These are phyloP conservation scores for Lenwebbia sp. DNA, from an alignment of 345 rosid species.

Conservation along the genomic window DNA sequence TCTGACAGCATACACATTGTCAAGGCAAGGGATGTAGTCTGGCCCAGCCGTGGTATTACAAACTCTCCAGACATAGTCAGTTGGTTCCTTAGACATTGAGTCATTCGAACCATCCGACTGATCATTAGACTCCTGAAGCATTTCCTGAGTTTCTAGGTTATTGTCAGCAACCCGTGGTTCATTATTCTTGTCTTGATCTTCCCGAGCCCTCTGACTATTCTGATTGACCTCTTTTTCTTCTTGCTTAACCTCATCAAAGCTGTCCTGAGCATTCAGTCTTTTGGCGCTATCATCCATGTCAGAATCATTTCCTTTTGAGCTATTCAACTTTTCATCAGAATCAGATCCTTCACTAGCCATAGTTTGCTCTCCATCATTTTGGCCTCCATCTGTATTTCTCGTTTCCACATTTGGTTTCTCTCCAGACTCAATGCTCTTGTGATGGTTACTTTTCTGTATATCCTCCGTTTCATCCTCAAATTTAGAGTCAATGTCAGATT, in stretches of 20 bases:
- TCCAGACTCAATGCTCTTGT: background rate
- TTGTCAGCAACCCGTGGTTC: slow-evolving; percentile 14
- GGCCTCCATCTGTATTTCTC: slow-evolving; percentile 11
- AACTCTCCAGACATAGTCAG: slow-evolving; percentile 1
- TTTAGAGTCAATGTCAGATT: background rate
- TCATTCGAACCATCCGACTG: slow-evolving; percentile 52
- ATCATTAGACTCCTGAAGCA: slow-evolving; percentile 26
- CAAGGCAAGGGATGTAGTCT: slow-evolving; percentile 10
- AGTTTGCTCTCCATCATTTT: slow-evolving; percentile 12
- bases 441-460: background rate
- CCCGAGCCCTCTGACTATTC: slow-evolving; percentile 1
- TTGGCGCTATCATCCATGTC: slow-evolving; percentile 20
- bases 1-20: slow-evolving; percentile 2
- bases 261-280: slow-evolving; percentile 16
- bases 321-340: slow-evolving; percentile 15
- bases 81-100: background rate
- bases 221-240: slow-evolving; percentile 1
- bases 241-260: slow-evolving; percentile 6
- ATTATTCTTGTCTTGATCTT: slow-evolving; percentile 1
- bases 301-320: slow-evolving; percentile 13
- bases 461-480: slow-evolving; percentile 5
- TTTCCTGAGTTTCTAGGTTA: slow-evolving; percentile 31
- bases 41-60: slow-evolving; percentile 6
- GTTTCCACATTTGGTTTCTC: slow-evolving; percentile 17
- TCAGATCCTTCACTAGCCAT: slow-evolving; percentile 19